Conservation (phyloP, 2,329 filamentous ascomycete species). For the Seiridium cupressi region DNA sequence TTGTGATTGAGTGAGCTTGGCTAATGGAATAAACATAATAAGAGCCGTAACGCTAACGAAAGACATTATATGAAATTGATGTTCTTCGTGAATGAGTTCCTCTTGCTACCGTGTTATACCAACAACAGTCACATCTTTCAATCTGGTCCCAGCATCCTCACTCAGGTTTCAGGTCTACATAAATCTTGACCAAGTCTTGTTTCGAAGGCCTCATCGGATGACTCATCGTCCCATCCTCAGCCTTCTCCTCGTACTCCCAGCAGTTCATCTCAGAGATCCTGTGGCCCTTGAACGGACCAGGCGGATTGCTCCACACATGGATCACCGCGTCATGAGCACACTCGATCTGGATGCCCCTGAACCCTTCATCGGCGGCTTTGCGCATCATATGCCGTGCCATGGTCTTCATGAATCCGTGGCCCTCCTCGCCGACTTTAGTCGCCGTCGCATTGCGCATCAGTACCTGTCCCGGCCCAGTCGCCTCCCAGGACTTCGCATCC, state of each 20-base stretch:
- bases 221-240: constrained; percentile 10
- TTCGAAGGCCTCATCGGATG: constrained; percentile 11
- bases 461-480: constrained; percentile 22
- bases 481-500: constrained; percentile 20
- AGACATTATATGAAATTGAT: too few relatives aligned
- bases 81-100: too few relatives aligned
- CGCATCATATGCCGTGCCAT: constrained; percentile 22
- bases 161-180: constrained; percentile 9
- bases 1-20: too few relatives aligned
- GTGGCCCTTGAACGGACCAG: constrained; percentile 19
- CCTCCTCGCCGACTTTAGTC: constrained; percentile 24
- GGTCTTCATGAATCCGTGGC: constrained; percentile 20
- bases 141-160: too few relatives aligned
- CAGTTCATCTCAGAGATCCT: constrained; percentile 12
- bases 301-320: constrained; percentile 23
- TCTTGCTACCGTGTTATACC: too few relatives aligned
- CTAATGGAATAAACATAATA: too few relatives aligned
- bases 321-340: constrained; percentile 19
- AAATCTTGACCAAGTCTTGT: constrained; percentile 13
- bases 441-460: constrained; percentile 23
- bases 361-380: constrained; percentile 17
- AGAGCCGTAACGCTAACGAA: too few relatives aligned
- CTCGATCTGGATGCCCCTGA: constrained; percentile 24
- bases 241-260: constrained; percentile 9
- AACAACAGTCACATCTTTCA: too few relatives aligned